These are phyloP conservation scores for Powellomyces hirtus DNA, from an alignment of 192 early-diverging fungal species.

Conservation along the genomic window DNA sequence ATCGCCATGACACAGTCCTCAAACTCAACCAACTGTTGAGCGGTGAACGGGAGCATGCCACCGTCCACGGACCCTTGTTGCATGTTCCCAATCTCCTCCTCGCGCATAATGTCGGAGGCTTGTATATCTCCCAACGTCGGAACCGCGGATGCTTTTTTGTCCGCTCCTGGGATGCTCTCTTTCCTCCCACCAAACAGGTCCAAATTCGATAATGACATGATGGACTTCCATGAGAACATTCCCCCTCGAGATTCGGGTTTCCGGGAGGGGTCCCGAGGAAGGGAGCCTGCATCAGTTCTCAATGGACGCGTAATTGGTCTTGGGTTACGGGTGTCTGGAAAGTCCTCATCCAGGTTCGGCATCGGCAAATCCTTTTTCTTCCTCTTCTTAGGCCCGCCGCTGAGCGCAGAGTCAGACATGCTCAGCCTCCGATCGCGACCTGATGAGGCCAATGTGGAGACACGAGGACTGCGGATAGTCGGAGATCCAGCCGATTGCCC, in stretches of 20 bases:
- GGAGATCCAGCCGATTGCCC: too few relatives aligned
- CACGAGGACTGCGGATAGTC: too few relatives aligned
- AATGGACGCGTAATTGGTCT: not conserved
- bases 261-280: not conserved
- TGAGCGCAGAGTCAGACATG: not conserved
- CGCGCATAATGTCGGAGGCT: too few relatives aligned
- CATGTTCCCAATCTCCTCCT: too few relatives aligned
- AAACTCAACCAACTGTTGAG: not conserved
- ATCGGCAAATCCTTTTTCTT: not conserved
- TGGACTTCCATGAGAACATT: conserved; percentile 3
- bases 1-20: not conserved
- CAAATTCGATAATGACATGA: conserved; percentile 4
- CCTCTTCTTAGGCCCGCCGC: not conserved
- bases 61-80: not conserved
- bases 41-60: not conserved
- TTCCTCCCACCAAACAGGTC: not conserved
- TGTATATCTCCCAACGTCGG: too few relatives aligned
- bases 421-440: too few relatives aligned
- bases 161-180: too few relatives aligned
- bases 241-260: not conserved
- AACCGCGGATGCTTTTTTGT: too few relatives aligned
- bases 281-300: not conserved
- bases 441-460: too few relatives aligned
- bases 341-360: not conserved
- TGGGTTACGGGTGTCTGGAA: not conserved